Percentiles rank a stretch among this genome's conserved stretches.
Evolutionary conservation across 2,329 filamentous ascomycete species (phyloP).

Genomic region (Penicillium sp.): DNA sequence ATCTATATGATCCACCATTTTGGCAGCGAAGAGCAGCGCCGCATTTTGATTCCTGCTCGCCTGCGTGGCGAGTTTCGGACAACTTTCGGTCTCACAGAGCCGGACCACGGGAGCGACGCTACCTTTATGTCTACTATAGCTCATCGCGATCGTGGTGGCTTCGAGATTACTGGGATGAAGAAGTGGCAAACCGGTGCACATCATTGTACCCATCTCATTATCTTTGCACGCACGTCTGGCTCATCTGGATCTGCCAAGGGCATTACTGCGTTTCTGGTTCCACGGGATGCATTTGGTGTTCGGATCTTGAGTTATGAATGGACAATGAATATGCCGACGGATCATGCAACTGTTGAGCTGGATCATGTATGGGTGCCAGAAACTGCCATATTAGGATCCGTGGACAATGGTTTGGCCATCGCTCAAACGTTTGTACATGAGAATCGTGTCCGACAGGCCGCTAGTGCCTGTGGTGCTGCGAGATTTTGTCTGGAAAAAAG

Average conservation of each 20-base stretch:
- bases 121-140: constrained; percentile 62
- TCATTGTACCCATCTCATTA: constrained; percentile 60
- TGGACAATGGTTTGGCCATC: constrained; percentile 58
- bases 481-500: constrained; percentile 60
- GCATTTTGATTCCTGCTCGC: constrained; percentile 54
- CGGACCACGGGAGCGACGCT: constrained; percentile 62
- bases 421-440: constrained; percentile 67
- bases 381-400: constrained; percentile 53
- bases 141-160: constrained; percentile 44
- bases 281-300: constrained; percentile 53
- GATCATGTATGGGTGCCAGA: constrained; percentile 59
- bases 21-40: constrained; percentile 56
- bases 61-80: constrained; percentile 56
- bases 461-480: constrained; percentile 51
- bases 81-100: constrained; percentile 64
- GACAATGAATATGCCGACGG: constrained; percentile 68
- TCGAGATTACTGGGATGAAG: constrained; percentile 57
- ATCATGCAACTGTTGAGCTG: constrained; percentile 62
- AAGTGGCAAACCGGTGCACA: constrained; percentile 68
- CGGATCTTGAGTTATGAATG: constrained; percentile 61
- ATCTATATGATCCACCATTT: constrained; percentile 64
- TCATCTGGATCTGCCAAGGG: constrained; percentile 54
- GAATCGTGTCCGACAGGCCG: constrained; percentile 65
- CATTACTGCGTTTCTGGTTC: constrained; percentile 63
- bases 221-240: constrained; percentile 61